Conservation (phyloP, 805 yeast species). For the Lipomyces sp. region DNA sequence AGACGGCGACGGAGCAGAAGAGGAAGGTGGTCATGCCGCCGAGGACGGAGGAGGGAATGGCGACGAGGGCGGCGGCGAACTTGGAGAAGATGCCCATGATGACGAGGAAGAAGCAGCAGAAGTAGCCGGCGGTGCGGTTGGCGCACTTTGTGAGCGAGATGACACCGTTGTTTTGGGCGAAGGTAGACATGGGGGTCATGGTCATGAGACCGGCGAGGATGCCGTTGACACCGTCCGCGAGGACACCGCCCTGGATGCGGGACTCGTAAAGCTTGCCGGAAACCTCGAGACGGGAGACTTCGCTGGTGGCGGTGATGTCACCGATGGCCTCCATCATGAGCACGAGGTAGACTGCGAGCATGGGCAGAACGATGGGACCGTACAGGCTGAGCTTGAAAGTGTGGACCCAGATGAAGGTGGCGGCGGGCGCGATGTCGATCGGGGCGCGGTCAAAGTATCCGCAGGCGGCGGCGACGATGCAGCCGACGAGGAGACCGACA, state of each 20-base stretch:
- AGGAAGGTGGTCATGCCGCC: conserved; percentile 87
- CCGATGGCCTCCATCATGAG: conserved; percentile 93
- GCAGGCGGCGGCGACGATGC: conserved; percentile 88
- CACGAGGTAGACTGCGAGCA: conserved; percentile 76
- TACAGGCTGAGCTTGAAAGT: conserved; percentile 74
- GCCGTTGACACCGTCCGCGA: conserved; percentile 85
- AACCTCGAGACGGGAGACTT: conserved; percentile 80
- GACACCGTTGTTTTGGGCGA: conserved; percentile 95
- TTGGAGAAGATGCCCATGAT: conserved; percentile 86
- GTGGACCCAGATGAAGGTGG: conserved; percentile 81
- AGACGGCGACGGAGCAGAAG: conserved; percentile 71
- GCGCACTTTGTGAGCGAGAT: conserved; percentile 91
- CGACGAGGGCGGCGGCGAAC: conserved; percentile 77
- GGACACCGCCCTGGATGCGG: conserved; percentile 87
- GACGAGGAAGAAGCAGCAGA: conserved; percentile 74
- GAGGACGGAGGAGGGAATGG: conserved; percentile 73
- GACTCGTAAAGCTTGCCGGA: conserved; percentile 80
- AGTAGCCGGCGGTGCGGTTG: conserved; percentile 72
- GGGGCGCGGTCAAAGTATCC: conserved; percentile 64
- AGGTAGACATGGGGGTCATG: conserved; percentile 84
- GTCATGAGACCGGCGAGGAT: conserved; percentile 73
- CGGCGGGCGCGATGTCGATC: conserved; percentile 73
- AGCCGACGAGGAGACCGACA: conserved; percentile 77
- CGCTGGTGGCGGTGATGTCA: conserved; percentile 90
- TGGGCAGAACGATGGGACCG: conserved; percentile 83